A percentile compares a stretch with the other conserved stretches of the same genome.
Evolutionary conservation across 805 yeast genomes (phyloP).

Genomic region (Aciculoconidium aculeatum): DNA sequence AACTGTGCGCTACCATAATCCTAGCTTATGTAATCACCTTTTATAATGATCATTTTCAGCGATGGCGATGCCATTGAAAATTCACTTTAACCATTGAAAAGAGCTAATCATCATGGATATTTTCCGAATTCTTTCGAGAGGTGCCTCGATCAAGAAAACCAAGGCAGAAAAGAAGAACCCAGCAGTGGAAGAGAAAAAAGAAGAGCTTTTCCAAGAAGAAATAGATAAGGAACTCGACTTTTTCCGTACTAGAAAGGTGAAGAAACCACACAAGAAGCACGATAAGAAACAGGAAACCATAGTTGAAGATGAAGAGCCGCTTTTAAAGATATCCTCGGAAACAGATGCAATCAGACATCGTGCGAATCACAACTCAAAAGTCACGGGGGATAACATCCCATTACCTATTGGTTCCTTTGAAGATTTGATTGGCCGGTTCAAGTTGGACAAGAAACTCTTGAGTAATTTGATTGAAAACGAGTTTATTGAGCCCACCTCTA

Average conservation of each 20-base stretch:
- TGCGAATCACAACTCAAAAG: constrained; percentile 56
- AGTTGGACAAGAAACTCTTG: constrained; percentile 52
- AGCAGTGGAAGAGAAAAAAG: constrained; percentile 25
- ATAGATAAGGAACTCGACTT: constrained; percentile 77
- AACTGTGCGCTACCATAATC: no score
- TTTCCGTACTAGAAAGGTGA: constrained; percentile 53
- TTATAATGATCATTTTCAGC: neutral
- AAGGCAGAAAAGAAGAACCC: constrained; percentile 29
- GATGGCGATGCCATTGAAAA: constrained; percentile 6
- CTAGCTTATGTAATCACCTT: constrained; percentile 6
- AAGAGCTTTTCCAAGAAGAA: constrained; percentile 38
- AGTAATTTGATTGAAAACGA: constrained; percentile 61
- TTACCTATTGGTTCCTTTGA: constrained; percentile 86
- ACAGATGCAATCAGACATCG: constrained; percentile 62
- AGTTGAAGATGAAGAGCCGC: constrained; percentile 25
- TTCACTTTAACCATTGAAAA: neutral
- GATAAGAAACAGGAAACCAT: constrained; percentile 16
- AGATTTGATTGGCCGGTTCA: constrained; percentile 66
- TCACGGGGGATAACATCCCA: constrained; percentile 83
- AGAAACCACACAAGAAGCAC: constrained; percentile 7
- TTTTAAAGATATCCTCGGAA: constrained; percentile 41
- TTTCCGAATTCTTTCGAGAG: constrained; percentile 77
- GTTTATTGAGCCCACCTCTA: constrained; percentile 84
- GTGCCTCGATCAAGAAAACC: constrained; percentile 69
- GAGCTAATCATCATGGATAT: constrained; percentile 90